Conservation (phyloP, 164 flowering plant species). For the Vitis rupestris region DNA sequence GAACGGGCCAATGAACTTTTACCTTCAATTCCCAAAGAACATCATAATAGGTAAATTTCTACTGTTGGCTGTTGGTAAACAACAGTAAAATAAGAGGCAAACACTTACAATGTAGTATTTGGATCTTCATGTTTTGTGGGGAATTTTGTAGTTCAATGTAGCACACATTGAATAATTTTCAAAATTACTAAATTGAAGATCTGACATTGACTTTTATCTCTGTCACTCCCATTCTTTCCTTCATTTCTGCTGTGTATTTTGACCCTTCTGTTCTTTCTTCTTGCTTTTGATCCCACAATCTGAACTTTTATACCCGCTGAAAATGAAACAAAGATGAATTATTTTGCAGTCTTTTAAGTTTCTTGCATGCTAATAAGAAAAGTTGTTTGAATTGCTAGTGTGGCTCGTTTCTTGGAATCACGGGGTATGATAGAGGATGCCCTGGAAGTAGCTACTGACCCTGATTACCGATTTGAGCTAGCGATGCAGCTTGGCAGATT, state of each 20-base stretch:
- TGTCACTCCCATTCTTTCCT: background rate
- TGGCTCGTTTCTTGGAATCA: conserved; percentile 95
- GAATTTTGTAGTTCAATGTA: background rate
- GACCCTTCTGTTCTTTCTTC: background rate
- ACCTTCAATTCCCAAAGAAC: conserved; percentile 92
- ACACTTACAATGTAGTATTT: no score
- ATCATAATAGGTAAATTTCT: conserved; percentile 75
- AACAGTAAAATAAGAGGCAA: background rate
- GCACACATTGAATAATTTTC: background rate
- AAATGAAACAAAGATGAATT: background rate
- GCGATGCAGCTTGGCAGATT: conserved; percentile 90
- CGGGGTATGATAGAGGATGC: conserved; percentile 97
- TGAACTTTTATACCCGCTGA: background rate
- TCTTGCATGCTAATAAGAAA: conserved; percentile 5
- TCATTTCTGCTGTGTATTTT: background rate
- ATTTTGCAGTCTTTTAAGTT: background rate
- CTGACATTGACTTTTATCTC: no score
- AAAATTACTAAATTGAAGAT: background rate
- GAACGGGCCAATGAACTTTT: conserved; percentile 82
- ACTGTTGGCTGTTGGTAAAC: background rate
- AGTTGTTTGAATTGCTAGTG: conserved; percentile 37
- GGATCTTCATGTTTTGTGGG: no score
- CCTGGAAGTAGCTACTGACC: conserved; percentile 93
- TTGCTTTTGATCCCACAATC: background rate
- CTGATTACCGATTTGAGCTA: conserved; percentile 94